Evolutionary conservation across 176 grass and related monocot species (phyloP), one percentile per base, ranked within the genome.

Genomic region (Poa pratensis): DNA sequence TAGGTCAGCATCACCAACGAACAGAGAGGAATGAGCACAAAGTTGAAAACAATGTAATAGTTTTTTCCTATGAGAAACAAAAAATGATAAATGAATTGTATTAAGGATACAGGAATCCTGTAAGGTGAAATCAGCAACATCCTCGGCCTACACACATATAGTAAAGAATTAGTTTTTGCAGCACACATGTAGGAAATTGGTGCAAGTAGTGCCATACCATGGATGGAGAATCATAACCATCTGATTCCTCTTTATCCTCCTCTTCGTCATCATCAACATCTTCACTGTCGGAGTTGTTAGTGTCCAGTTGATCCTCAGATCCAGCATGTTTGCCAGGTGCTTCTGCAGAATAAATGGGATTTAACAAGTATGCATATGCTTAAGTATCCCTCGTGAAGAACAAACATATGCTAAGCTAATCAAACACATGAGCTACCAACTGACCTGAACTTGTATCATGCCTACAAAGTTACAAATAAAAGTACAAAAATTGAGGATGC

Each of bases 231-330:
- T 90, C 93, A 81, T 90, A 92, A 69, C 82, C 88, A 84, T 94
- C 90, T 17, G 78, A 78, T 75, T 90, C 91, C 64, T 79, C 80
- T 73, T 82, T 82, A 82, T 86, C 70, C 76, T 89, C 86, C 37
- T 89, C 90, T 85, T 92, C 88, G n/a, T 94, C 87, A 1, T 94
- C 90, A 61, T 89, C 89, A 67, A 71, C 89, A 76, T 92, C 90
- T 55, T 92, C 90, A 73, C 72, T 86, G 37, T 90, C 90, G 37
- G 68, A 90, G 69, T 84, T 88, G 59, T 90, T 75, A 45, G 60
- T 28, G n/a, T 68, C 85, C 77, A 78, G 76, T 54, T 81, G 90
- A 80, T 94, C 90, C 55, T 83, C 82, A 64, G 37, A 75, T 80
- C 55, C 79, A 84, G 73, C 77, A 58, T 82, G 39, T 70, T 42